Conservation (phyloP, 345 rosid genomes). For the Camelina sativa region DNA sequence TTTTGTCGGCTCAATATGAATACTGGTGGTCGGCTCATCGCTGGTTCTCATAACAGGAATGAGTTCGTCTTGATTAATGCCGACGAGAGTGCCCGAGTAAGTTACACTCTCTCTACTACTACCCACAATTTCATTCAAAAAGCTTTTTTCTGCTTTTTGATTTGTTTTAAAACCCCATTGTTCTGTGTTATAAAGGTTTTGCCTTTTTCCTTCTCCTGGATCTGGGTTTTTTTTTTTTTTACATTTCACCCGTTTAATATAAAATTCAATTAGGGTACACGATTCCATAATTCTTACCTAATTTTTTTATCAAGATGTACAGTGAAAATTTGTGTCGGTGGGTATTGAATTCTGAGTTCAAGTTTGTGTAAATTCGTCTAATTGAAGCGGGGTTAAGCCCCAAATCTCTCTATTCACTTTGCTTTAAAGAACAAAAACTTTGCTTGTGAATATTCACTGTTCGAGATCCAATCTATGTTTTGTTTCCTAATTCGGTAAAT, state of each 20-base stretch:
- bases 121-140: background rate
- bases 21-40: conserved; percentile 75
- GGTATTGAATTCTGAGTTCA: background rate
- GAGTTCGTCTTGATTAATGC: conserved; percentile 88
- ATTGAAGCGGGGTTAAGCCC: background rate
- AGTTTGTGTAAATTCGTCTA: background rate
- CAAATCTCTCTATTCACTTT: background rate
- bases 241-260: background rate
- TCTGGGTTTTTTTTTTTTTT: conserved; percentile 28
- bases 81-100: conserved; percentile 76
- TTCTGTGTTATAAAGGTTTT: conserved; percentile 20
- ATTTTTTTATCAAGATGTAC: background rate
- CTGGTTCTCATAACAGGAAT: conserved; percentile 93
- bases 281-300: background rate
- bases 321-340: conserved; percentile 41
- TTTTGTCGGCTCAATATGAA: conserved; percentile 50
- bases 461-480: background rate
- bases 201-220: conserved; percentile 25
- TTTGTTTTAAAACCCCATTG: background rate
- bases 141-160: background rate
- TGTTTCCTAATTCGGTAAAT: conserved; percentile 13
- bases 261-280: conserved; percentile 9
- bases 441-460: background rate
- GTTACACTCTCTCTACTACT: background rate
- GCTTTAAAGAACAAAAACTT: background rate